phyloP scores from a whole-genome alignment of 139 green algal species.

The Picochlorum costavermella region DNA sequence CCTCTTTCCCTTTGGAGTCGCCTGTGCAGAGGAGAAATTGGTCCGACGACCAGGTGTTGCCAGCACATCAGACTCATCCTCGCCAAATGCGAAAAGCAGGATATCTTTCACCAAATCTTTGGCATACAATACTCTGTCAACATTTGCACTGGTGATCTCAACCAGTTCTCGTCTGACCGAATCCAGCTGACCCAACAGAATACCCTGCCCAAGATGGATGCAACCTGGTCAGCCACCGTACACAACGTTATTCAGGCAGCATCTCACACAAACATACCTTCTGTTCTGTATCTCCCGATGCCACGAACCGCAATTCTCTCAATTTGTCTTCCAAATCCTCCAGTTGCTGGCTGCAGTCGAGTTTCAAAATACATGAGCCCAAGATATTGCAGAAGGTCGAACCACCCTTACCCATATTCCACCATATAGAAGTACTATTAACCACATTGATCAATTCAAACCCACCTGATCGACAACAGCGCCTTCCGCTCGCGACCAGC shows the following conservation, averaged over 20 bases:
- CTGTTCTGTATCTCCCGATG: conserved; percentile 23
- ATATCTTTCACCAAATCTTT: conserved; percentile 38
- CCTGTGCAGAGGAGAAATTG: background rate
- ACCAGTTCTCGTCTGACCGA: conserved; percentile 38
- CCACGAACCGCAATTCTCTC: conserved; percentile 30
- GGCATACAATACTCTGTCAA: conserved; percentile 25
- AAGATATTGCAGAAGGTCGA: no score
- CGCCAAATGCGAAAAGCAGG: conserved; percentile 19
- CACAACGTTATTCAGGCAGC: no score
- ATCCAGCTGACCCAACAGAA: conserved; percentile 45
- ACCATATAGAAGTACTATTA: background rate
- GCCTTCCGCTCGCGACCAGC: conserved; percentile 37
- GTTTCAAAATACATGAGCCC: background rate
- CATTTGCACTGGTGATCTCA: conserved; percentile 4
- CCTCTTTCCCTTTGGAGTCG: background rate
- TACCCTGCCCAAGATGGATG: conserved; percentile 18
- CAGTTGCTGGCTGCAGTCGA: conserved; percentile 38
- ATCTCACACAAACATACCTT: conserved; percentile 12
- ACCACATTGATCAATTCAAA: background rate
- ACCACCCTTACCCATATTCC: background rate
- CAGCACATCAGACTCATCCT: background rate
- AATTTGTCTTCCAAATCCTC: conserved; percentile 52
- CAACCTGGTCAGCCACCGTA: background rate
- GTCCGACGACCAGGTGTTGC: background rate
- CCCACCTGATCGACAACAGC: conserved; percentile 33